Evolutionary conservation across 805 yeast genomes (phyloP), one percentile per base, ranked within the genome.

Genomic region (Lipomyces sp.): DNA sequence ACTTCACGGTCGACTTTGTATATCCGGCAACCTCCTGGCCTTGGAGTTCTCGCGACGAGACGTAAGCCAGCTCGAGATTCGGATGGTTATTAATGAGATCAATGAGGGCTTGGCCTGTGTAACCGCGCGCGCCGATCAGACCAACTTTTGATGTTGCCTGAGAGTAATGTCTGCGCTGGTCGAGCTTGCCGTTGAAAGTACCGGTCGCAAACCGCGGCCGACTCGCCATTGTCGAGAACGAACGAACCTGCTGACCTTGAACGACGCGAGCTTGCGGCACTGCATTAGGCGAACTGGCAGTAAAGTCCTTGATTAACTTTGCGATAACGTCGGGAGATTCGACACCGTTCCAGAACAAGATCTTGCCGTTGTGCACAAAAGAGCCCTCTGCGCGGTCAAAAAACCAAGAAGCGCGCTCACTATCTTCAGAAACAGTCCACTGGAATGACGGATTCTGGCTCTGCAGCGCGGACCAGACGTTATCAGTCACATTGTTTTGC

Each of bases 51-150:
- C 99, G 86, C 22, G 98, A 91, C 1, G 98, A 91, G 47, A 93
- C 98, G 66, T 93, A 95, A 5, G 91, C 78, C 47, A 93, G 71
- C 64, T 91, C 97, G 60, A 93, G 74, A 67, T 79, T 80, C 39
- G 95, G 95, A 71, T 93, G 99, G 43, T 76, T 72, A 70, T 93
- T 86, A 58, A 93, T 85, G 74, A 93, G 75, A 33, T 84, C 78
- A 58, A 93, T 88, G 68, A 93, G 77, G 63, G 91, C 91, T 72
- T 86, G 95, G 32, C 98, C 99, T 18, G 97, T 91, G 72, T 78
- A 88, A 28, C 99, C 99, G 72, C 99, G 84, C 37, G 99, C 99
- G 61, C 99, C 99, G 66, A 93, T 91, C 62, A 93, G 78, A 1
- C 96, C 98, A 42, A 93, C 89, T 60, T 80, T 81, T 21, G 95